A percentile compares a stretch with the other conserved stretches of the same genome.
Evolutionary conservation across 108 stramenopile species (phyloP).

Genomic region (Conticribra guillardii): DNA sequence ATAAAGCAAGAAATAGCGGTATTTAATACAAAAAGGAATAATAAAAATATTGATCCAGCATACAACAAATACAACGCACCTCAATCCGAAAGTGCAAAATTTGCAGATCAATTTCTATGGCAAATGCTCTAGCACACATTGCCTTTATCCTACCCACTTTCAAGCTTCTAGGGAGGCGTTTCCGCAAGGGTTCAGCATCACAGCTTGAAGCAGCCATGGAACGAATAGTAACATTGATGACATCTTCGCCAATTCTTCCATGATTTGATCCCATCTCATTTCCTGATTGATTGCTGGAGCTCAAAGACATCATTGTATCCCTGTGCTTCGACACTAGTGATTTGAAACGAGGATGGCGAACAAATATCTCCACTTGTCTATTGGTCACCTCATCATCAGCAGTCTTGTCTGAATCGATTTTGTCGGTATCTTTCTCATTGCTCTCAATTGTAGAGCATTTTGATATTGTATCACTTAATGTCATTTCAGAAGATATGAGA

Average conservation of each 20-base stretch:
- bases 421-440: neutral
- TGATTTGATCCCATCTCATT: slow-evolving; percentile 13
- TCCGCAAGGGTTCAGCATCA: slow-evolving; percentile 71
- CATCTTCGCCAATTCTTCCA: slow-evolving; percentile 53
- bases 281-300: neutral
- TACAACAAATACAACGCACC: too few relatives aligned
- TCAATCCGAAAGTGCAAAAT: slow-evolving; percentile 67
- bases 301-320: slow-evolving; percentile 53
- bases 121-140: slow-evolving; percentile 78
- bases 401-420: neutral
- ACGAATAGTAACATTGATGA: slow-evolving; percentile 73
- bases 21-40: too few relatives aligned
- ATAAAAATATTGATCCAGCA: slow-evolving; percentile 5
- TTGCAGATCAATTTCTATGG: slow-evolving; percentile 80
- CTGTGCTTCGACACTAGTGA: slow-evolving; percentile 58
- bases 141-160: slow-evolving; percentile 81
- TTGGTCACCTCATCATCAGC: slow-evolving; percentile 3
- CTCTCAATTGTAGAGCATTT: slow-evolving; percentile 2
- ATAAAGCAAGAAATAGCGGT: too few relatives aligned
- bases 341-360: slow-evolving; percentile 67
- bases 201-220: slow-evolving; percentile 80
- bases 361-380: slow-evolving; percentile 35
- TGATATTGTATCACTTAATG: slow-evolving; percentile 8
- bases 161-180: slow-evolving; percentile 71
- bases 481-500: slow-evolving; percentile 40